phyloP scores from a whole-genome alignment of 768 basidiomycete genomes.

The Symmetrospora coprosmae region DNA sequence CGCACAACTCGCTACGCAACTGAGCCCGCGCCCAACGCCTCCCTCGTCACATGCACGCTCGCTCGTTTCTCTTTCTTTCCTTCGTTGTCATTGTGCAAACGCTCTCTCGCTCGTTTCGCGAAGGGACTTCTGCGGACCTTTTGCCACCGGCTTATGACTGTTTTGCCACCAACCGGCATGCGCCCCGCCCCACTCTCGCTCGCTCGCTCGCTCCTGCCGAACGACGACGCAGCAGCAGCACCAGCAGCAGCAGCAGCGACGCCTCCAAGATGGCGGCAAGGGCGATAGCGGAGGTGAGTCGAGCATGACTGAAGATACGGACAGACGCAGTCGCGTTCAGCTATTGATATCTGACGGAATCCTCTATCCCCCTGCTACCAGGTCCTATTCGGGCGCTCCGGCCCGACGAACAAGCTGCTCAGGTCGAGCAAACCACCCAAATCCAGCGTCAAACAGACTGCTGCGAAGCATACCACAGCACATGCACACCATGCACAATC shows the following conservation, averaged over 20 bases:
- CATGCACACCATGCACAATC: not conserved
- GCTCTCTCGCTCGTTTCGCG: too few relatives aligned
- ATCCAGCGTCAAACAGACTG: not conserved
- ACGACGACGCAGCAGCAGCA: not conserved
- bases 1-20: too few relatives aligned
- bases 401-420: not conserved
- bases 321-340: not conserved
- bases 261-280: conserved; percentile 10
- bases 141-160: too few relatives aligned
- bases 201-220: not conserved
- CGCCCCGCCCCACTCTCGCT: too few relatives aligned
- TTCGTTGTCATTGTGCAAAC: too few relatives aligned
- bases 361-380: not conserved
- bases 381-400: conserved; percentile 18
- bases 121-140: too few relatives aligned
- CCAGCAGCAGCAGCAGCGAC: not conserved
- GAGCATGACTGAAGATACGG: not conserved
- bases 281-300: conserved; percentile 14
- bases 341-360: not conserved
- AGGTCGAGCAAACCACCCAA: not conserved
- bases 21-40: too few relatives aligned
- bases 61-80: too few relatives aligned
- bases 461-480: not conserved
- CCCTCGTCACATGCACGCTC: too few relatives aligned
- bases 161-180: too few relatives aligned